Evolutionary conservation across 306 rosid species (phyloP), one percentile per base, ranked within the genome.

Genomic region (Vigna trinervia): DNA sequence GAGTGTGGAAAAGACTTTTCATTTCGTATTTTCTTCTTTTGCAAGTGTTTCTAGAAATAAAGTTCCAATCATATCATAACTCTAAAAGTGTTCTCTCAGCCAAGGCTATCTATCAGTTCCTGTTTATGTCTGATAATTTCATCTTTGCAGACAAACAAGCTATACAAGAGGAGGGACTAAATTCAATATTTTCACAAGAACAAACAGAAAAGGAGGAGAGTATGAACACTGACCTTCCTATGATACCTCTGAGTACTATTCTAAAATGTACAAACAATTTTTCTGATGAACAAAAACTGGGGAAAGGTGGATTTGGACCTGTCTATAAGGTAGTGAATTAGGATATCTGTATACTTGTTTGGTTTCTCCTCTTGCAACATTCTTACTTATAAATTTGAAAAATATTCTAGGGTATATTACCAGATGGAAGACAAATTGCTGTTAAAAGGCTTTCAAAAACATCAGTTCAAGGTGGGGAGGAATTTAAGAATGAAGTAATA

Each of bases 261-360:
- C 60, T 81, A 28, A 36, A 61, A 61, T 23, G 81, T 53, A 81
- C 88, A 23, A 5, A 32, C 28, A 73, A 77, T 11, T 84, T 84
- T 68, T 77, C 71, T 45, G 83, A 77, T 60, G 56, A 47, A 23
- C 57, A 45, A 61, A 84, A 81, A 69, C 53, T 81, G 48, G 88
- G 88, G 3, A 56, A 73, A 81, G 85, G 88, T 73, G 88, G 88
- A 81, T 84, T 84, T 77, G 88, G 88, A 48, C 48, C 88, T 68
- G 88, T 84, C 12, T 84, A 81, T 52, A 84, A 77, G 83, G 88
- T 84, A 73, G 22, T 13, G 20, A 12, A 47, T 36, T 66, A 59
- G 26, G 5, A 19, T 71, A 71, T 19, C 20, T 38, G 8, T 20
- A 8, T 58, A 9, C 32, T 68, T 71, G 61, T 48, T 66, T 26